Conservation (phyloP, 495 filamentous ascomycete genomes). For the Xylaria sp. region DNA sequence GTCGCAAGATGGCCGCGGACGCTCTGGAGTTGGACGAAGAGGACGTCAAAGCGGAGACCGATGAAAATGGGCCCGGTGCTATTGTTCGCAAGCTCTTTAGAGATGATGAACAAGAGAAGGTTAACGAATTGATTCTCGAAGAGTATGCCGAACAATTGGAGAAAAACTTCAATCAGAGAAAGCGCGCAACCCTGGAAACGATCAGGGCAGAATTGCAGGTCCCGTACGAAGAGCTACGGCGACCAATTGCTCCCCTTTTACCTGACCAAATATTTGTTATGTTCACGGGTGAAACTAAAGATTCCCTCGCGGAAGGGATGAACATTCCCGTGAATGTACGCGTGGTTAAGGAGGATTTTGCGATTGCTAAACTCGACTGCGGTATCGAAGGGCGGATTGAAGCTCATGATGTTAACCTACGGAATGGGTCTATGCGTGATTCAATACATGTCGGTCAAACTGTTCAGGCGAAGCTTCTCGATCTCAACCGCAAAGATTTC, state of each 20-base stretch:
- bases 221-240: slow-evolving; percentile 92
- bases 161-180: slow-evolving; percentile 88
- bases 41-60: slow-evolving; percentile 91
- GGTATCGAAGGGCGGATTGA: slow-evolving; percentile 89
- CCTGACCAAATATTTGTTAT: slow-evolving; percentile 93
- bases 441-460: slow-evolving; percentile 79
- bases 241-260: slow-evolving; percentile 72
- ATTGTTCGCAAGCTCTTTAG: slow-evolving; percentile 92
- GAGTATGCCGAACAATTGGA: slow-evolving; percentile 97
- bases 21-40: slow-evolving; percentile 96
- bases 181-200: slow-evolving; percentile 94
- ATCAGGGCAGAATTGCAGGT: slow-evolving; percentile 92
- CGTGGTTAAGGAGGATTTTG: slow-evolving; percentile 86
- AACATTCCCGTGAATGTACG: slow-evolving; percentile 88
- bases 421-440: slow-evolving; percentile 55
- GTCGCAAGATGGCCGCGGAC: slow-evolving; percentile 97
- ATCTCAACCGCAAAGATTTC: slow-evolving; percentile 83
- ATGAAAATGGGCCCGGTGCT: slow-evolving; percentile 84
- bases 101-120: slow-evolving; percentile 89
- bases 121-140: slow-evolving; percentile 94
- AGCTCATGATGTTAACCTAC: slow-evolving; percentile 71
- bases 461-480: slow-evolving; percentile 83
- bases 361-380: slow-evolving; percentile 91
- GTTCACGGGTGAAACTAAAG: slow-evolving; percentile 90
- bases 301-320: slow-evolving; percentile 85